phyloP scores from a whole-genome alignment of 1,284 basidiomycete genomes.

The Caloboletus firmus region DNA sequence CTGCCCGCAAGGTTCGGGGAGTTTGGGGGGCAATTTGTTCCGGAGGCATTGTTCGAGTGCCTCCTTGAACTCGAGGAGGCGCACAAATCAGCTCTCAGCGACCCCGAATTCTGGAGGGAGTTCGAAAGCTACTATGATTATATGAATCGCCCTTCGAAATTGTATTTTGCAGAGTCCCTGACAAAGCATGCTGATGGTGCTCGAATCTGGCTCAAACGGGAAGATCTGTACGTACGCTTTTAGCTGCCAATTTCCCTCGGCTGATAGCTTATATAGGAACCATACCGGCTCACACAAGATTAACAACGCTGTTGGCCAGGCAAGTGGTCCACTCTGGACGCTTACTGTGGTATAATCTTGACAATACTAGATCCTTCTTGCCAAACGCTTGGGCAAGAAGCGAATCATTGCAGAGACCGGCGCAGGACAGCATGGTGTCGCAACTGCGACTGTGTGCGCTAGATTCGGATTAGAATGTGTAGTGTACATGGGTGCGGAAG shows the following conservation, averaged over 20 bases:
- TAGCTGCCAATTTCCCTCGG: background rate
- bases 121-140: conserved; percentile 89
- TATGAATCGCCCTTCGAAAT: conserved; percentile 38
- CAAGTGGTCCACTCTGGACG: conserved; percentile 19
- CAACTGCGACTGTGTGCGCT: conserved; percentile 97
- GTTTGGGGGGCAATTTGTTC: conserved; percentile 97
- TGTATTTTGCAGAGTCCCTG: conserved; percentile 57
- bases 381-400: conserved; percentile 89
- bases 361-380: conserved; percentile 76
- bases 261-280: conserved; percentile 53
- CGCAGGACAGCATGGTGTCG: conserved; percentile 98
- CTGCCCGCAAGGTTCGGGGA: conserved; percentile 88
- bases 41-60: conserved; percentile 91
- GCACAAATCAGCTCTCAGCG: conserved; percentile 82
- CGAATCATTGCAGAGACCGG: conserved; percentile 99
- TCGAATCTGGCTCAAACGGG: conserved; percentile 97
- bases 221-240: conserved; percentile 72
- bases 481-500: conserved; percentile 99
- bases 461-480: conserved; percentile 95
- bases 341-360: background rate
- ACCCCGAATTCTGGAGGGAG: conserved; percentile 94
- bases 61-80: conserved; percentile 89
- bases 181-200: conserved; percentile 57
- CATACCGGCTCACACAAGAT: conserved; percentile 98
- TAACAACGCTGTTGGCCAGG: conserved; percentile 93